These are phyloP conservation scores for Erythrobasidium yunnanense DNA, from an alignment of 768 basidiomycete genomes.

Conservation along the genomic window DNA sequence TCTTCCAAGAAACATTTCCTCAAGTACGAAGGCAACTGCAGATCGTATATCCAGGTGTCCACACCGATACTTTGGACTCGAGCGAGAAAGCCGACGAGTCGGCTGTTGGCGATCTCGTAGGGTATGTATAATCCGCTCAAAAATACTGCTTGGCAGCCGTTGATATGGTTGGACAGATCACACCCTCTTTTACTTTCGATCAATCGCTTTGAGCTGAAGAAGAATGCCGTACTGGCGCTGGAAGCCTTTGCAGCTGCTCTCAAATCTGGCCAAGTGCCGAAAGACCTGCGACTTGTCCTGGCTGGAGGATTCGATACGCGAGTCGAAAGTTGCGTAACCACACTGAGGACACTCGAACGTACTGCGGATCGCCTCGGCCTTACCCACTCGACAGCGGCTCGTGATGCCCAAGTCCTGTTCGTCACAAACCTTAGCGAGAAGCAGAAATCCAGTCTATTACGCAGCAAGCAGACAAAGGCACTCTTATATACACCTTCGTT, in stretches of 20 bases:
- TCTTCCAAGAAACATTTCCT: conserved; percentile 65
- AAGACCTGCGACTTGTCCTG: conserved; percentile 58
- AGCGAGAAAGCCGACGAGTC: background rate
- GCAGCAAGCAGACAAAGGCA: conserved; percentile 54
- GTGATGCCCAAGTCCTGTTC: conserved; percentile 61
- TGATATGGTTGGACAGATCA: conserved; percentile 46
- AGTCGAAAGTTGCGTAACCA: conserved; percentile 68
- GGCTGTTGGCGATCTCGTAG: background rate
- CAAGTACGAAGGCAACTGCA: conserved; percentile 54
- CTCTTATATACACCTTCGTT: conserved; percentile 87
- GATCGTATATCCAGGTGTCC: conserved; percentile 94
- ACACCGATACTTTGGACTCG: conserved; percentile 39
- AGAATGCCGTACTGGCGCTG: conserved; percentile 74
- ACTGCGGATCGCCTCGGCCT: conserved; percentile 52
- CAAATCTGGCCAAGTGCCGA: conserved; percentile 34
- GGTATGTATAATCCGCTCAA: background rate
- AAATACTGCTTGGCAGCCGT: background rate
- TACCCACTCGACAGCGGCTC: conserved; percentile 40
- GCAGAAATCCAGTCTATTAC: conserved; percentile 74
- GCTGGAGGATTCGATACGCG: conserved; percentile 87
- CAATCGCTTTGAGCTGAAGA: conserved; percentile 93
- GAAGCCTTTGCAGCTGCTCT: conserved; percentile 57
- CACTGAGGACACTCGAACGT: conserved; percentile 52
- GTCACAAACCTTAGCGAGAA: conserved; percentile 79
- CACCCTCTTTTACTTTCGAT: conserved; percentile 67